Base-by-base conservation (phyloP, 2,329 filamentous ascomycete genomes). In the Xylaria sp. region DNA sequence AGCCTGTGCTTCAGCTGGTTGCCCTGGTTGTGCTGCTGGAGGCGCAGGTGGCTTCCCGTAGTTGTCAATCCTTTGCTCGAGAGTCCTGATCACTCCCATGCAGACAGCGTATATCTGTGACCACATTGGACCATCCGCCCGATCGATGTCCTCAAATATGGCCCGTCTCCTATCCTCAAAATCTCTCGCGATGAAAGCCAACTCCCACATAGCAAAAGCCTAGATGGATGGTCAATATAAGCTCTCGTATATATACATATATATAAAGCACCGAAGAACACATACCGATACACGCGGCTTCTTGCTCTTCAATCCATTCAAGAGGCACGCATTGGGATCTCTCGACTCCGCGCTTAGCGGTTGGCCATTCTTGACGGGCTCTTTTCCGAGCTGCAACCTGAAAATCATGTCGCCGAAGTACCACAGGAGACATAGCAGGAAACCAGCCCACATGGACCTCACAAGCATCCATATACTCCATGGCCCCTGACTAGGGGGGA, bases 121-220 rank as follows among this genome's bases (percentile, higher is more conserved):
- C 90, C 91, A 96, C 61, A 90, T 87, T 1, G 90, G 82, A 0
- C 89, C 91, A 41, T 88, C 89, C 49, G 85, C 84, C 56, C 92
- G 88, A 63, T 96, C 91, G 57, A 96, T 90, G 63, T 97, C 93
- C 53, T 87, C 85, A 72, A 90, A 97, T 50, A 97, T 91, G 18
- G 85, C 84, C 70, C 88, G 90, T 48, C 93, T 84, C 29, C 92
- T 86, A n/a, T 85, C 80, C 16, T 87, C 80, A 59, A 89, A 92
- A 49, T 85, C 82, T 52, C 88, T 83, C 37, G 90, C 87, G 63
- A 97, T 96, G 51, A 90, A 80, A 24, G 86, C 85, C 22, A 97
- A 78, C 68, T 97, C 93, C 92, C 92, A 96, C 72, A 96, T 89
- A 16, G 93, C 92, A 70, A 95, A 96, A 0, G 85, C 82, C 82